Evolutionary conservation across 192 early-diverging fungal genomes (phyloP).

Genomic region (Spinellus fusiger): DNA sequence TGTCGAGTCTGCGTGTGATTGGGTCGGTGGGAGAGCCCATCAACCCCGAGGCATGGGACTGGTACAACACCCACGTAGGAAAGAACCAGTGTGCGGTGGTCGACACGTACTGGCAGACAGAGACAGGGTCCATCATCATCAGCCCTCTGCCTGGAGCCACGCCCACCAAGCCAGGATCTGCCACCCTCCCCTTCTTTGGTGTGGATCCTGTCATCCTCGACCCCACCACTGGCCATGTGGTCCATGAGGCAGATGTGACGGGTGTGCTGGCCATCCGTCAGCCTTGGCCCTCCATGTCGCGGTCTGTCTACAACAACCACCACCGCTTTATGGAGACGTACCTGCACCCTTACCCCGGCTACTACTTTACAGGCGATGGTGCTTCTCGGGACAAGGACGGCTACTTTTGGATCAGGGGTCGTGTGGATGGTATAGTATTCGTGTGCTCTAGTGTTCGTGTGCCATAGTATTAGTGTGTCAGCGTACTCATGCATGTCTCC

Average conservation of each 20-base stretch:
- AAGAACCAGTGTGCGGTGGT: conserved; percentile 82
- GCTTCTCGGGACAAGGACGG: conserved; percentile 86
- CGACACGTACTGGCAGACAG: conserved; percentile 93
- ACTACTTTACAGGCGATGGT: conserved; percentile 98
- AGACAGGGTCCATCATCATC: conserved; percentile 93
- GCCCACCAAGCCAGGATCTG: conserved; percentile 89
- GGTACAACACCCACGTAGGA: conserved; percentile 92
- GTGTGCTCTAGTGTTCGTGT: not conserved
- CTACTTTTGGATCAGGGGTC: conserved; percentile 93
- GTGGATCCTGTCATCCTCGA: conserved; percentile 83
- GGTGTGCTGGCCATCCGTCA: conserved; percentile 86
- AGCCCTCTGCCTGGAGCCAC: conserved; percentile 87
- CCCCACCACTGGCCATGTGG: conserved; percentile 73
- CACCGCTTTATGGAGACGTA: conserved; percentile 89
- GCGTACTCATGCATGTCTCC: too few relatives aligned
- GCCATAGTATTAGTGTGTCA: conserved; percentile 27
- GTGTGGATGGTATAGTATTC: conserved; percentile 47
- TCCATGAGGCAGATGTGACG: conserved; percentile 73
- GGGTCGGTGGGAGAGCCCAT: conserved; percentile 97
- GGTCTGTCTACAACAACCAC: conserved; percentile 89
- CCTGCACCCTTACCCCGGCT: conserved; percentile 82
- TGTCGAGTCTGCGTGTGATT: conserved; percentile 83
- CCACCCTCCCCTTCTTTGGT: conserved; percentile 96
- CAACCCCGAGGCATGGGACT: conserved; percentile 94
- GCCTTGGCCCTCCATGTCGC: conserved; percentile 87